Evolutionary conservation across 2,329 filamentous ascomycete species (phyloP), one percentile per base, ranked within the genome.

Genomic region (Ceratocystis colombiana): DNA sequence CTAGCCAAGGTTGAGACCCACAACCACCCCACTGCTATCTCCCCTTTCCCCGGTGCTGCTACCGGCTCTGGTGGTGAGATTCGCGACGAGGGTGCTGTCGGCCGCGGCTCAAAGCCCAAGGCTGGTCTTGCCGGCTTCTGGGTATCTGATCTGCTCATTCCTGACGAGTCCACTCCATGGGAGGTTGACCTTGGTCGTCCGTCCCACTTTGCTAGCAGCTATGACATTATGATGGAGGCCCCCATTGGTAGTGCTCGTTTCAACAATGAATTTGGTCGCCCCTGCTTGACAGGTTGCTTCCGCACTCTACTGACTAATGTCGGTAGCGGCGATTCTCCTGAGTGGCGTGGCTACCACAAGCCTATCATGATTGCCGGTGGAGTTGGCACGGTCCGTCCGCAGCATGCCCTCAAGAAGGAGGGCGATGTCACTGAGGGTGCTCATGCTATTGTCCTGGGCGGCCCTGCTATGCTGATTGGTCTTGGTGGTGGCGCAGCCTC

Each of bases 291-390:
- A 2, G 94, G 94, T 25, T 93, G 91, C 73, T 99, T 99, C 80
- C 83, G 93, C 68, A 99, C 94, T 0, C 82, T 99, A 46, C 84
- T 95, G 37, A 88, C 87, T 55, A 81, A 85, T 67, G 81, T 88
- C 66, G 83, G 83, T 50, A 77, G 77, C 48, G 75, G 77, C 46
- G 78, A 80, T 62, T 71, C 73, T 20, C 81, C 80, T 22, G 90
- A 96, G 70, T 83, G 90, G 72, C 84, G 93, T 71, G 94, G 94
- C 28, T 99, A 96, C 74, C 94, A 97, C 77, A 99, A 99, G 79
- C 94, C 94, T 8, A 96, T 96, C 75, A 96, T 96, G 90, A 90
- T 99, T 77, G 94, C 94, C 69, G 94, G 94, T 73, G 94, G 94
- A 73, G 85, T 97, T 45, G 94, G 94, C 62, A 96, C 89, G 5